phyloP scores from a whole-genome alignment of 768 basidiomycete species.

The Melanogaster broomeanus region DNA sequence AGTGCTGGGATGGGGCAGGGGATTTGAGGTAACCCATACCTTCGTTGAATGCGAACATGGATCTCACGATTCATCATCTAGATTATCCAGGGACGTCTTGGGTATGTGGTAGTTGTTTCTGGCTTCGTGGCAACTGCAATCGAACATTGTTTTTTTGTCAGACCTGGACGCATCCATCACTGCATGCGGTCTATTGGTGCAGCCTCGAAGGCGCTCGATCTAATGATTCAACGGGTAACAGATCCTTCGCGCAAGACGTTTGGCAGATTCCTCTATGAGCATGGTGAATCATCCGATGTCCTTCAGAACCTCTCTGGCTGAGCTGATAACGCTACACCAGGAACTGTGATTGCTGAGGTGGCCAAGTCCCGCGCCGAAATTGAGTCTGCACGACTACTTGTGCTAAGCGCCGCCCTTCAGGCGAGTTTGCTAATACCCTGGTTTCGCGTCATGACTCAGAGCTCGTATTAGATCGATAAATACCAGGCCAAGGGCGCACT shows the following conservation, averaged over 20 bases:
- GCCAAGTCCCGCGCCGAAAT: constrained; percentile 93
- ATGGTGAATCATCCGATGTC: constrained; percentile 53
- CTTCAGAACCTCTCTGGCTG: not conserved
- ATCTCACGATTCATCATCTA: constrained; percentile 20
- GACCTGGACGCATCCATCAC: constrained; percentile 94
- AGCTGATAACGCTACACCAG: constrained; percentile 38
- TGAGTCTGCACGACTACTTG: constrained; percentile 83
- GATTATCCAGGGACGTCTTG: constrained; percentile 95
- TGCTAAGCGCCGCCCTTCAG: constrained; percentile 89
- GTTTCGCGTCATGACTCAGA: not conserved
- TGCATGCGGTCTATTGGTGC: constrained; percentile 97
- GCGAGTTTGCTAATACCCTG: constrained; percentile 33
- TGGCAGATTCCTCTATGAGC: constrained; percentile 87
- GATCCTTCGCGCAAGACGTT: constrained; percentile 91
- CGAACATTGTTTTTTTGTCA: constrained; percentile 26
- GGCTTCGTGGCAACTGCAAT: not conserved
- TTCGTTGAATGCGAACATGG: not conserved
- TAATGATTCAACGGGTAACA: constrained; percentile 91
- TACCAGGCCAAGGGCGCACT: constrained; percentile 90
- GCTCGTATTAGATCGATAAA: constrained; percentile 72
- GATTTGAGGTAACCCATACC: constrained; percentile 71
- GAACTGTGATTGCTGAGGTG: constrained; percentile 87
- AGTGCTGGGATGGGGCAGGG: constrained; percentile 90
- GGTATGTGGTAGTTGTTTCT: constrained; percentile 45
- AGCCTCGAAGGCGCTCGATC: constrained; percentile 81